These are phyloP conservation scores for Orychophragmus violaceus DNA, from an alignment of 345 rosid species.

Conservation along the genomic window DNA sequence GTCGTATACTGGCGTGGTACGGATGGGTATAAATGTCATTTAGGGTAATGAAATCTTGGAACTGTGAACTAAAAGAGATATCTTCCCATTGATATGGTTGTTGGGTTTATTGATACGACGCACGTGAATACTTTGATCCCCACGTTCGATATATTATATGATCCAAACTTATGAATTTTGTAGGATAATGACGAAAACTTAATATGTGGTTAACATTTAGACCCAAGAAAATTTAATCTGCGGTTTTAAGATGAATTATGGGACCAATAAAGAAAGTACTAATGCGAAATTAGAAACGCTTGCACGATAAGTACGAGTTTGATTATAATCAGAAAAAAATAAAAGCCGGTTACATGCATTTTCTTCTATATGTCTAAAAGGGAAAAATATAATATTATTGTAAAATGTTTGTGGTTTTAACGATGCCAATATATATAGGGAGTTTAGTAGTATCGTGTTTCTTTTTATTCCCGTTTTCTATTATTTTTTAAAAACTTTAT, in stretches of 20 bases:
- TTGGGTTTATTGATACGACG: constrained; percentile 29
- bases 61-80: constrained; percentile 20
- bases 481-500: no score
- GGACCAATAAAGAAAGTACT: background rate
- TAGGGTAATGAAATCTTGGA: background rate
- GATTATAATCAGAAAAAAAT: background rate
- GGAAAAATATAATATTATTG: no score
- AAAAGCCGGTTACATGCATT: background rate
- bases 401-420: no score
- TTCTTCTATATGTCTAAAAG: background rate
- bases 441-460: no score
- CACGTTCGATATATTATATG: background rate
- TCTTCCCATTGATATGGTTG: constrained; percentile 33
- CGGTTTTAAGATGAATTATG: background rate
- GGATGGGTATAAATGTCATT: constrained; percentile 23
- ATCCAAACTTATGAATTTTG: background rate
- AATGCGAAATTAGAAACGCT: background rate
- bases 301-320: background rate
- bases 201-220: no score
- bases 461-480: no score
- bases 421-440: background rate
- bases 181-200: background rate
- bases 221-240: no score
- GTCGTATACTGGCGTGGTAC: constrained; percentile 14
- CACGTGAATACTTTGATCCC: constrained; percentile 31